Evolutionary conservation across 164 flowering plant genomes (phyloP).

Genomic region (Piper longum): DNA sequence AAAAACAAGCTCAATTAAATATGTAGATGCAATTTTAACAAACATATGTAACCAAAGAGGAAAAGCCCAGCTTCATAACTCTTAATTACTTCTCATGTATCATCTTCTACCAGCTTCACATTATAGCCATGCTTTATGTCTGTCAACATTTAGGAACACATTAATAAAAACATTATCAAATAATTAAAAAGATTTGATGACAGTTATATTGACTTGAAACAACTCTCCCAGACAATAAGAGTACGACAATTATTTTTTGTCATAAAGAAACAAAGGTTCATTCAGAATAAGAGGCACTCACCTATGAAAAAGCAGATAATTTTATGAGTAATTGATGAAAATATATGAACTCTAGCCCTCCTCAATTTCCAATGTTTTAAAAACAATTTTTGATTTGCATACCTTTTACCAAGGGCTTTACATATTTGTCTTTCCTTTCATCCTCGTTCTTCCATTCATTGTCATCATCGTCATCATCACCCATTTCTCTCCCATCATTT

Average conservation of each 20-base stretch:
- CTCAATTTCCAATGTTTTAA: not conserved
- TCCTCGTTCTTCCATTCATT: constrained; percentile 57
- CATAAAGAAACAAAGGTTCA: not conserved
- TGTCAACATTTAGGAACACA: constrained; percentile 14
- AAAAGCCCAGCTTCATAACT: not conserved
- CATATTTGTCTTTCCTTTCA: constrained; percentile 44
- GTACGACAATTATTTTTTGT: not conserved
- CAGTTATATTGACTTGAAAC: too few species aligned
- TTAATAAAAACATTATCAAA: not conserved
- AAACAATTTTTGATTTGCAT: constrained; percentile 5
- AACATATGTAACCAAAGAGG: not conserved
- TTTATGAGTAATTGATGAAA: not conserved
- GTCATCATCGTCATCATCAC: constrained; percentile 39
- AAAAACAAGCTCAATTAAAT: not conserved
- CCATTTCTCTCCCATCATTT: constrained; percentile 63
- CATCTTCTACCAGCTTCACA: constrained; percentile 52
- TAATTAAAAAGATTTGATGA: not conserved
- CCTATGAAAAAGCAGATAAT: not conserved
- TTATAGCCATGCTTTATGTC: constrained; percentile 50
- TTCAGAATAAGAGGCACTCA: not conserved
- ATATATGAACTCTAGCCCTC: not conserved
- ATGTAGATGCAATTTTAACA: not conserved
- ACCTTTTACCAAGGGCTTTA: constrained; percentile 62
- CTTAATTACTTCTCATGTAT: constrained; percentile 14
- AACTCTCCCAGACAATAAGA: not conserved